Evolutionary conservation across 495 filamentous ascomycete genomes (phyloP).

Genomic region (Pyrenula aspistea): DNA sequence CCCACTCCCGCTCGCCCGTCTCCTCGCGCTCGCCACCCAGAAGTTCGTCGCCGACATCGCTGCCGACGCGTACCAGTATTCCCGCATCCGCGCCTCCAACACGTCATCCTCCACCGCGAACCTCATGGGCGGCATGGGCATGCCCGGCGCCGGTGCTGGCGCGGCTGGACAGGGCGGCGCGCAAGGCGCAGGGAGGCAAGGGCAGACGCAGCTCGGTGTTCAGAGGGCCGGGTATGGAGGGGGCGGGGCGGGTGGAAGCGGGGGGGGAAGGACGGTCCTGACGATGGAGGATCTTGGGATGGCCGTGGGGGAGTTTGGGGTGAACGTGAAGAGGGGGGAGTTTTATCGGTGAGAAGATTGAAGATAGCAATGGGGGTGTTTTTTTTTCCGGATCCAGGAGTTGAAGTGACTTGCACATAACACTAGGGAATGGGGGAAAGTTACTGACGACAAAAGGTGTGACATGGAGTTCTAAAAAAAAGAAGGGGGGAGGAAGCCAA

Average conservation of each 20-base stretch:
- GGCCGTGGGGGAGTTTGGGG: slow-evolving; percentile 93
- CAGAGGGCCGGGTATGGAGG: slow-evolving; percentile 87
- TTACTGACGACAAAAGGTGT: too few relatives aligned
- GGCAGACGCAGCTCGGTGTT: slow-evolving; percentile 65
- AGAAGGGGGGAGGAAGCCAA: too few relatives aligned
- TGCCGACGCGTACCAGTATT: slow-evolving; percentile 94
- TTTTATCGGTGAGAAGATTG: slow-evolving; percentile 87
- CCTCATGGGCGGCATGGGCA: slow-evolving; percentile 64
- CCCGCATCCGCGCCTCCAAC: slow-evolving; percentile 83
- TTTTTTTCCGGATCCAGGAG: too few relatives aligned
- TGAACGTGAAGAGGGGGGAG: slow-evolving; percentile 92
- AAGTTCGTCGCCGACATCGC: slow-evolving; percentile 98
- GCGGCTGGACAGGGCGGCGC: slow-evolving; percentile 35
- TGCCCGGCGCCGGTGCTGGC: slow-evolving; percentile 36
- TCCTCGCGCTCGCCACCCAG: slow-evolving; percentile 90
- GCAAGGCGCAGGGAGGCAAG: slow-evolving; percentile 53
- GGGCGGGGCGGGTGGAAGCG: slow-evolving; percentile 76
- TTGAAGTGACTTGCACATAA: too few relatives aligned
- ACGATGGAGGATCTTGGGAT: slow-evolving; percentile 99
- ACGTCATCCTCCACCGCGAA: slow-evolving; percentile 67
- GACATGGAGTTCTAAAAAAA: too few relatives aligned
- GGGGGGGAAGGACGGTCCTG: slow-evolving; percentile 81
- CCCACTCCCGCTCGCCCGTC: slow-evolving; percentile 75
- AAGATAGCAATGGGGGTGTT: too few relatives aligned
- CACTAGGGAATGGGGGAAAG: too few relatives aligned